phyloP scores from a whole-genome alignment of 805 yeast genomes.

The Lipomyces anomalus region DNA sequence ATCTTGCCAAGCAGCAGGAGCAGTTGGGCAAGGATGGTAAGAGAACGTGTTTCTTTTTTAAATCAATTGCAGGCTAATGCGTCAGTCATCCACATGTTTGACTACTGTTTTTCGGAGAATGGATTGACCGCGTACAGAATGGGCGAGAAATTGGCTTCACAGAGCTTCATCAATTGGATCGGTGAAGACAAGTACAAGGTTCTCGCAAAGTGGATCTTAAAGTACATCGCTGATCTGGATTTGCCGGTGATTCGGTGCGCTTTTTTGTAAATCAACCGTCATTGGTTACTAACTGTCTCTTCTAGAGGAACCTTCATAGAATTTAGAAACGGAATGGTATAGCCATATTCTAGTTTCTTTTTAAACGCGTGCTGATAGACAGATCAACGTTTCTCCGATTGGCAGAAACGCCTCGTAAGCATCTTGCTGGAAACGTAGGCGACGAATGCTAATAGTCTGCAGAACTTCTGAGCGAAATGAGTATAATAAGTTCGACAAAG shows the following conservation, averaged over 20 bases:
- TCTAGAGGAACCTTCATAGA: constrained; percentile 85
- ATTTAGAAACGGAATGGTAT: constrained; percentile 99
- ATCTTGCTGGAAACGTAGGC: background rate
- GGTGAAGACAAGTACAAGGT: constrained; percentile 93
- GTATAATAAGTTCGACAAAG: constrained; percentile 77
- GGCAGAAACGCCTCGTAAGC: constrained; percentile 87
- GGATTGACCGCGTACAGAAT: constrained; percentile 95
- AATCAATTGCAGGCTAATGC: background rate
- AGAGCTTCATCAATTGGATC: constrained; percentile 90
- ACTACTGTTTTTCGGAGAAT: constrained; percentile 94
- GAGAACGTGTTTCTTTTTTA: constrained; percentile 22
- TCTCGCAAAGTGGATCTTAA: constrained; percentile 77
- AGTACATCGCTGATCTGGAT: constrained; percentile 78
- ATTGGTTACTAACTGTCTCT: background rate
- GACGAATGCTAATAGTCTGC: background rate
- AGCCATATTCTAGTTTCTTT: too few species aligned
- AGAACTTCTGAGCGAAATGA: constrained; percentile 83
- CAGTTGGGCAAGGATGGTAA: constrained; percentile 65
- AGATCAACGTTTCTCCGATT: constrained; percentile 94
- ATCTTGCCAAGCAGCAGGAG: constrained; percentile 88
- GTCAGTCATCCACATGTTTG: constrained; percentile 70
- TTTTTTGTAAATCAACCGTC: background rate
- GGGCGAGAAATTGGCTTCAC: constrained; percentile 84
- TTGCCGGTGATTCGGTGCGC: constrained; percentile 78
- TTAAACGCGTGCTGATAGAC: too few species aligned